phyloP scores from a whole-genome alignment of 2,329 filamentous ascomycete genomes.

The Nemania sp. region DNA sequence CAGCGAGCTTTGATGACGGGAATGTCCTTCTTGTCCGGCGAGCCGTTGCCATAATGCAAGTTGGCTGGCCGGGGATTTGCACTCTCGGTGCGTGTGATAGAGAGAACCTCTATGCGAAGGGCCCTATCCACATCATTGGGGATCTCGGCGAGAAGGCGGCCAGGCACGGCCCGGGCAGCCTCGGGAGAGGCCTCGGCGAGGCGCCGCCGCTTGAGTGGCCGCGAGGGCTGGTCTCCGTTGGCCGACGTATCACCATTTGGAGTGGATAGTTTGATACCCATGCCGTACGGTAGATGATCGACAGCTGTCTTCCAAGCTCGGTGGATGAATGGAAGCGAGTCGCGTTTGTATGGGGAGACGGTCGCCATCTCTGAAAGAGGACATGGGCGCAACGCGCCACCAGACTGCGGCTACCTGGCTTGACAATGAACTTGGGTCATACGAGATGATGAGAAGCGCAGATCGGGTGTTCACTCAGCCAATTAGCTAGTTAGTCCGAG shows the following conservation, averaged over 20 bases:
- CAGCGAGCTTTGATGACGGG: constrained; percentile 46
- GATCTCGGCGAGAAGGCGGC: constrained; percentile 31
- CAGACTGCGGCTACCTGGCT: constrained; percentile 30
- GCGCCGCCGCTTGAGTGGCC: constrained; percentile 55
- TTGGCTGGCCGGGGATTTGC: constrained; percentile 43
- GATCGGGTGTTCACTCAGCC: not conserved
- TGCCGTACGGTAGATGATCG: constrained; percentile 47
- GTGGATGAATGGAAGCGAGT: constrained; percentile 55
- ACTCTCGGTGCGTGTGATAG: constrained; percentile 54
- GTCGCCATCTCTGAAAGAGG: constrained; percentile 51
- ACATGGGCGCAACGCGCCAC: constrained; percentile 42
- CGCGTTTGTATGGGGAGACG: constrained; percentile 51
- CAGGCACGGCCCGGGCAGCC: constrained; percentile 30
- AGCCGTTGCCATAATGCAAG: constrained; percentile 42
- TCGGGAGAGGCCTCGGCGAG: constrained; percentile 46
- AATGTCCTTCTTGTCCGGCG: constrained; percentile 42
- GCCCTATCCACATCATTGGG: constrained; percentile 42
- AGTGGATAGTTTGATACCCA: constrained; percentile 50
- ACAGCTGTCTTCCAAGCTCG: constrained; percentile 56
- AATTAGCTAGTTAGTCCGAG: not conserved
- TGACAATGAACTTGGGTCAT: constrained; percentile 19
- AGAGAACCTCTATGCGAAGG: constrained; percentile 57
- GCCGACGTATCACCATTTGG: constrained; percentile 43
- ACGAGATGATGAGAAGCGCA: not conserved
- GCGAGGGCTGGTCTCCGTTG: constrained; percentile 44